Evolutionary conservation across 768 basidiomycete species (phyloP), one percentile per base, ranked within the genome.

Genomic region (Naganishia randhawae): DNA sequence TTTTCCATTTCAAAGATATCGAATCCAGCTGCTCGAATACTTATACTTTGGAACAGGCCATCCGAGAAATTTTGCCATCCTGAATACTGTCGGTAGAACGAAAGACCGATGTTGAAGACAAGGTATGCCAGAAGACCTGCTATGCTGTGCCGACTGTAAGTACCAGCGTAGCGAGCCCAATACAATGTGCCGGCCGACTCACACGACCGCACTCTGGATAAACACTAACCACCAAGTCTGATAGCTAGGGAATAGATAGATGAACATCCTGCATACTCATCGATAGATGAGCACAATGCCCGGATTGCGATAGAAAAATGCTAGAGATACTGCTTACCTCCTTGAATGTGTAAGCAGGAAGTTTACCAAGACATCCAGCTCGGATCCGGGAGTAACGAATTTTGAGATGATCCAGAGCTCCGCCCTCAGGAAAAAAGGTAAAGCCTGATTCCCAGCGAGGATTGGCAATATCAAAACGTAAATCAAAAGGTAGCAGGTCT

Each of bases 221-320:
- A 74, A 51, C 19, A 71, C 65, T 13, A 78, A 73, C 42, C 73
- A 78, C 77, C 77, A 78, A 0, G 77, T 76, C 63, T 78, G 77
- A 69, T 78, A 75, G 41, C 72, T 74, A 3, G 77, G 77, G 41
- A 76, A 78, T 8, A 78, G 73, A 57, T 78, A 78, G 11, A 78
- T 64, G 52, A 76, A 78, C 63, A 74, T 76, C 25, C 77, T 78
- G 45, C 3, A 50, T 39, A n/a, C n/a, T 27, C 10, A 2, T 3
- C 22, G 37, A 2, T 4, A 8, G 7, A n/a, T 39, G 3, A 61
- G 35, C 22, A 29, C 25, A 3, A n/a, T 10, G 6, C 22, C 13
- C 17, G n/a, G 19, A 9, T 14, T 16, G 7, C 31, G 29, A 29
- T 19, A 37, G 13, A 6, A 29, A 5, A 19, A 29, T 2, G 10